These are phyloP conservation scores for Candida namnaoensis DNA, from an alignment of 805 yeast species.

Conservation along the genomic window DNA sequence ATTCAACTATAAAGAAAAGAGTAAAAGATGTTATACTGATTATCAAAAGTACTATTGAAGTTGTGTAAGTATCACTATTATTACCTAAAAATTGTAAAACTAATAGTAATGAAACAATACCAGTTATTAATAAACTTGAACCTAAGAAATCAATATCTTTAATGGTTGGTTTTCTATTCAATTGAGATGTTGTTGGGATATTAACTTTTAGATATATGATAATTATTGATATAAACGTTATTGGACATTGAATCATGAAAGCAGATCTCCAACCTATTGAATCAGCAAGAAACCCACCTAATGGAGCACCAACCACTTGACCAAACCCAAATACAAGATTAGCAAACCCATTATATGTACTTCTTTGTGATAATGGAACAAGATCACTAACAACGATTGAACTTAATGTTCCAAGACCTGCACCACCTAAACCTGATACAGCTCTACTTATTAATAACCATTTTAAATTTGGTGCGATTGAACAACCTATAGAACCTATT, in stretches of 20 bases:
- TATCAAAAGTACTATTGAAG: constrained; percentile 7
- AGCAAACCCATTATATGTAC: constrained; percentile 31
- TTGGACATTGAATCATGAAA: constrained; percentile 25
- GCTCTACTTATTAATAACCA: constrained; percentile 25
- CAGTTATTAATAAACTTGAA: constrained; percentile 21
- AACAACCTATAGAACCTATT: constrained; percentile 28
- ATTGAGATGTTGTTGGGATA: neutral
- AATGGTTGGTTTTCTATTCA: constrained; percentile 3
- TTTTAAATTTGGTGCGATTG: constrained; percentile 20
- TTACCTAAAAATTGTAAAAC: constrained; percentile 16
- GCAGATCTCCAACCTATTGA: constrained; percentile 33
- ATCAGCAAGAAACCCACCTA: constrained; percentile 28
- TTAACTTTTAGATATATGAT: neutral
- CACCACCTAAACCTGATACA: constrained; percentile 32
- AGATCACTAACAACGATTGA: constrained; percentile 31
- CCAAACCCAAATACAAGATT: constrained; percentile 27
- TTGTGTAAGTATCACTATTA: constrained; percentile 1
- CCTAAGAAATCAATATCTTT: constrained; percentile 26
- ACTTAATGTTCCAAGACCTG: constrained; percentile 28
- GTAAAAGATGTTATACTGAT: constrained; percentile 5
- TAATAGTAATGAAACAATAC: constrained; percentile 22
- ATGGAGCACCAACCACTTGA: constrained; percentile 28
- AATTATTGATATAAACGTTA: constrained; percentile 18
- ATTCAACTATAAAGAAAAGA: constrained; percentile 13
- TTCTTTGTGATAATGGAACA: constrained; percentile 26